Conservation (phyloP, 495 filamentous ascomycete species). For the Cudoniella acicularis region DNA sequence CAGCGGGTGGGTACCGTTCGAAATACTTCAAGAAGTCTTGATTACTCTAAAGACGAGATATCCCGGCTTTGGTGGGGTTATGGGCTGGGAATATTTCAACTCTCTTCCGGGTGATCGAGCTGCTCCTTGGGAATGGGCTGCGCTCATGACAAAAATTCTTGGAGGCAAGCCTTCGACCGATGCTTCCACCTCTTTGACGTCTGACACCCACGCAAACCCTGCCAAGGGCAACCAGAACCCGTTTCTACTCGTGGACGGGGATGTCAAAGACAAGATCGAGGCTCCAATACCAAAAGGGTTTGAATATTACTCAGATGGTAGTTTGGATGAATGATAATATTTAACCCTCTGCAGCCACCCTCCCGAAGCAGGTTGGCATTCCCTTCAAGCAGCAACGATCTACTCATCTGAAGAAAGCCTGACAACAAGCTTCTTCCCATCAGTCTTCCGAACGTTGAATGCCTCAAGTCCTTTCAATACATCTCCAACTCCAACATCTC, state of each 20-base stretch:
- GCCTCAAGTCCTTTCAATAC: constrained; percentile 16
- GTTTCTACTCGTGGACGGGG: constrained; percentile 13
- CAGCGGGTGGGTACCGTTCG: constrained; percentile 51
- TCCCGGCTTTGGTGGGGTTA: constrained; percentile 68
- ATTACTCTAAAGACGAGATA: constrained; percentile 30
- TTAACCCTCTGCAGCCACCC: too few relatives aligned
- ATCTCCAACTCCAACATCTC: constrained; percentile 13
- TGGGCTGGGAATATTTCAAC: constrained; percentile 89
- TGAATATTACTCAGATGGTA: constrained; percentile 25
- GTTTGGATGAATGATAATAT: constrained; percentile 19
- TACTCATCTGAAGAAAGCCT: constrained; percentile 15
- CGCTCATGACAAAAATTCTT: constrained; percentile 36
- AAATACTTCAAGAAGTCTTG: constrained; percentile 42
- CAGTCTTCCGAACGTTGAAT: constrained; percentile 9
- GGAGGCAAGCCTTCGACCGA: constrained; percentile 7
- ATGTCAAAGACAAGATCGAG: constrained; percentile 12
- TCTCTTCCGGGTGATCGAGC: constrained; percentile 38
- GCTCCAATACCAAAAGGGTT: constrained; percentile 24
- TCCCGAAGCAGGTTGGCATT: background rate
- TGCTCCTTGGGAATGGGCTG: constrained; percentile 56
- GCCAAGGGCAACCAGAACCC: constrained; percentile 1
- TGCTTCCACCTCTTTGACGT: background rate
- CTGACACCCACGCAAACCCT: background rate
- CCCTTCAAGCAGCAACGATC: background rate
- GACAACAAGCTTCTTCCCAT: constrained; percentile 18